Percentiles rank a stretch among this genome's conserved stretches.
Evolutionary conservation across 257 asterid species (phyloP).

Genomic region (Salvia hispanica): DNA sequence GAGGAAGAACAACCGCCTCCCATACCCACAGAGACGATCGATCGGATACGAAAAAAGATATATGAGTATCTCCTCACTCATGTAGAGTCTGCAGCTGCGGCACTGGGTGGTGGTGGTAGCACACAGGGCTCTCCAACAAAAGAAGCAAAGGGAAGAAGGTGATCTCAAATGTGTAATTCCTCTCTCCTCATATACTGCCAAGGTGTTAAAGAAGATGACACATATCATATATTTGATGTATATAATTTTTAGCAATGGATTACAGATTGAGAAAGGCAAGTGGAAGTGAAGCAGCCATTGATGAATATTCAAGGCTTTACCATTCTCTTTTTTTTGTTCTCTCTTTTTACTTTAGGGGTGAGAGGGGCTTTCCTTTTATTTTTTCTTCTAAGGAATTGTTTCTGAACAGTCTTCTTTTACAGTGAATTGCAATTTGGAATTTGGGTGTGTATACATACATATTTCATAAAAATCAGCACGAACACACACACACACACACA

Average conservation of each 20-base stretch:
- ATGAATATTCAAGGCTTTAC: conserved; percentile 30
- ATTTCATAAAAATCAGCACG: too few relatives aligned
- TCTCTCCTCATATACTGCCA: conserved; percentile 27
- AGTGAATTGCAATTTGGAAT: conserved; percentile 29
- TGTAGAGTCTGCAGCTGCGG: conserved; percentile 96
- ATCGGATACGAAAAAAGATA: conserved; percentile 90
- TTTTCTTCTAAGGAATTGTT: conserved; percentile 1
- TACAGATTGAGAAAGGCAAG: conserved; percentile 38
- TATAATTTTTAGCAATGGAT: conserved; percentile 37
- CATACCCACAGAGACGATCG: conserved; percentile 63
- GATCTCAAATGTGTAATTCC: conserved; percentile 25
- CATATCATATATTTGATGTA: conserved; percentile 37
- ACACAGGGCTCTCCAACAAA: conserved; percentile 48
- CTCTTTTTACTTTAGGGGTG: neutral
- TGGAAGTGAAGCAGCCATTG: conserved; percentile 33
- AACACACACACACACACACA: too few relatives aligned
- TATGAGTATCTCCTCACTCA: conserved; percentile 96
- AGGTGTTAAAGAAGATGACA: conserved; percentile 32
- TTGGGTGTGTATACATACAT: neutral
- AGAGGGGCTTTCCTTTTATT: neutral
- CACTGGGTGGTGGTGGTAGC: conserved; percentile 69
- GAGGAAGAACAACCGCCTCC: conserved; percentile 62
- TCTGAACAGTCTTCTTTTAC: conserved; percentile 18
- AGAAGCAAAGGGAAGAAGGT: conserved; percentile 62
- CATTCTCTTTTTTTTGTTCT: neutral